These are phyloP conservation scores for Ophiostoma piceae DNA, from an alignment of 2,329 filamentous ascomycete species.

Conservation along the genomic window DNA sequence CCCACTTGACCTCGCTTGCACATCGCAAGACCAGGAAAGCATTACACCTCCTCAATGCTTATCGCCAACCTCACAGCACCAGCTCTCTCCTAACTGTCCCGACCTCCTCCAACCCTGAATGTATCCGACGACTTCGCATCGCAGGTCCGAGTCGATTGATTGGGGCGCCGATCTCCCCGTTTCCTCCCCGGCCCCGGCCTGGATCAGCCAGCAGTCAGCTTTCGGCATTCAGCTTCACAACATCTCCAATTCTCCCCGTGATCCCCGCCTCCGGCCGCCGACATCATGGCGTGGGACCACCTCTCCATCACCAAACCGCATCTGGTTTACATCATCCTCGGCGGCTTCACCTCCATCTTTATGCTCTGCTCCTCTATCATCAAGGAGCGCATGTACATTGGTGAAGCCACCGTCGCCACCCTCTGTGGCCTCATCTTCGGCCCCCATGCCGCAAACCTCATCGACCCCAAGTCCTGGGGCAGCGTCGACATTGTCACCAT, in stretches of 20 bases:
- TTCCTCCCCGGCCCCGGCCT: slow-evolving; percentile 12
- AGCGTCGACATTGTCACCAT: slow-evolving; percentile 81
- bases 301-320: slow-evolving; percentile 88
- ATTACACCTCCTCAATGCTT: neutral
- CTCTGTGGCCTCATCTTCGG: slow-evolving; percentile 85
- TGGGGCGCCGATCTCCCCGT: slow-evolving; percentile 28
- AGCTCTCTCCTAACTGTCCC: neutral
- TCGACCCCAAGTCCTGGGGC: slow-evolving; percentile 71
- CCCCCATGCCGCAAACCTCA: slow-evolving; percentile 74
- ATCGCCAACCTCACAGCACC: neutral
- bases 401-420: slow-evolving; percentile 91
- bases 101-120: slow-evolving; percentile 25
- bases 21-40: neutral
- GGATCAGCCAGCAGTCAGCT: neutral
- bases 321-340: slow-evolving; percentile 96
- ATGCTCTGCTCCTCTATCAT: slow-evolving; percentile 98
- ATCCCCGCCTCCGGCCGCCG: neutral
- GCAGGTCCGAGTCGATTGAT: slow-evolving; percentile 30
- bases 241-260: neutral
- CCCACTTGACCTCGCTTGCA: neutral
- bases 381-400: slow-evolving; percentile 97
- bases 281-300: slow-evolving; percentile 68
- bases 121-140: slow-evolving; percentile 26
- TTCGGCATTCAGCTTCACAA: neutral
- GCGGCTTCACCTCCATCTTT: slow-evolving; percentile 94